These are phyloP conservation scores for Monosporascus sp. DNA, from an alignment of 2,329 filamentous ascomycete genomes.

Conservation along the genomic window DNA sequence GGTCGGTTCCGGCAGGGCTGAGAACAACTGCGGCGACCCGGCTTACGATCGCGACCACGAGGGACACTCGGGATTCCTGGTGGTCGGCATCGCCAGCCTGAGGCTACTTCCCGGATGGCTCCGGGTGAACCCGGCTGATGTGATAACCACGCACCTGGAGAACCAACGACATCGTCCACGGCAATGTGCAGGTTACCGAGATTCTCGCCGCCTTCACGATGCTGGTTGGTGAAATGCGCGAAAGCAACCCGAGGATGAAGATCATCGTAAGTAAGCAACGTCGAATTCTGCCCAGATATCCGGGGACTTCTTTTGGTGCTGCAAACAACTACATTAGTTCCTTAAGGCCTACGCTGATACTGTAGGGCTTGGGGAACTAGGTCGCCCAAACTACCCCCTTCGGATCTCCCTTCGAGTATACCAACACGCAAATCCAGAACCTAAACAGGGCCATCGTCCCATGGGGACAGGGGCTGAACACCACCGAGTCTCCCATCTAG, in stretches of 20 bases:
- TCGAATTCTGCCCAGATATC: too few species aligned
- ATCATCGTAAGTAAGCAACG: constrained; percentile 32
- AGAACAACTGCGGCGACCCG: constrained; percentile 31
- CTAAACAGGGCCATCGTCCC: constrained; percentile 34
- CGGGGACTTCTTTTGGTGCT: too few species aligned
- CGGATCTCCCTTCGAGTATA: constrained; percentile 21
- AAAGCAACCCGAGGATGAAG: constrained; percentile 35
- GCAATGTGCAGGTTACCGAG: constrained; percentile 29
- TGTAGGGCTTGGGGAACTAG: constrained; percentile 12
- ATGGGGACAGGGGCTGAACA: constrained; percentile 33
- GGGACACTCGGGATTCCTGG: constrained; percentile 38
- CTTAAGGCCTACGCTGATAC: too few species aligned
- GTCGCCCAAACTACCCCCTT: constrained; percentile 37
- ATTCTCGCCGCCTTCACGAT: constrained; percentile 37
- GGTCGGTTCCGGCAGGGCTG: constrained; percentile 28
- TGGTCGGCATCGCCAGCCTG: constrained; percentile 37
- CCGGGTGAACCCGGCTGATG: constrained; percentile 35
- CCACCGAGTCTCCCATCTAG: constrained; percentile 34
- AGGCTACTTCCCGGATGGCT: constrained; percentile 40
- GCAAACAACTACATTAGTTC: too few species aligned
- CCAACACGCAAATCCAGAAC: constrained; percentile 31
- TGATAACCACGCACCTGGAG: constrained; percentile 41
- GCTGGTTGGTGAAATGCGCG: constrained; percentile 33
- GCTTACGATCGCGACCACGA: constrained; percentile 40
- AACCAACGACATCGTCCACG: constrained; percentile 39